A percentile compares a stretch with the other conserved stretches of the same genome.
Conservation (phyloP, 345 rosid species). For the Brassica cretica region DNA sequence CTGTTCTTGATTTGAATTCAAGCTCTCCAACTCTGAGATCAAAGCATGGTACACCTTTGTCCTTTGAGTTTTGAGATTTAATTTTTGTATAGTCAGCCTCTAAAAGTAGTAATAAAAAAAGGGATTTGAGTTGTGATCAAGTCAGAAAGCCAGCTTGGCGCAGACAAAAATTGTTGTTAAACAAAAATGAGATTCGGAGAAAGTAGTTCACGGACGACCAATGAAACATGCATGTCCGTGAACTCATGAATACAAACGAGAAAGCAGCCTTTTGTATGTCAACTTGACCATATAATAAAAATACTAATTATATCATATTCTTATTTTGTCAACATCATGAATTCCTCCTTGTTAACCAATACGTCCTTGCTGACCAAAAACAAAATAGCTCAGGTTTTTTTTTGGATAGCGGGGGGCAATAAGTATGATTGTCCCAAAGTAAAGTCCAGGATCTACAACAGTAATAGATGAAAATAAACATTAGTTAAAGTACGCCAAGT, state of each 20-base stretch:
- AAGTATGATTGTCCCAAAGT: slow-evolving; percentile 1
- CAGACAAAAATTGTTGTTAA: slow-evolving; percentile 20
- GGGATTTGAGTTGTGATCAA: not conserved
- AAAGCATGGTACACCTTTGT: not conserved
- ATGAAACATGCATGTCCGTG: slow-evolving; percentile 35
- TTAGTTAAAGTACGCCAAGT: not conserved
- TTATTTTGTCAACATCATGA: slow-evolving; percentile 29
- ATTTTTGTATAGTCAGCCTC: not conserved
- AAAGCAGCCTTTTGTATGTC: slow-evolving; percentile 14
- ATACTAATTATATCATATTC: not conserved
- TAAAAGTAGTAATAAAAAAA: not conserved
- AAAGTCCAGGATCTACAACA: not conserved
- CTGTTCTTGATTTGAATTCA: not conserved
- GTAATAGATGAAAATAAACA: not conserved
- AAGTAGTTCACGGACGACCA: slow-evolving; percentile 35
- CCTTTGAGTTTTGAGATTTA: not conserved
- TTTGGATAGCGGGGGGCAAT: not conserved
- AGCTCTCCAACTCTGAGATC: not conserved
- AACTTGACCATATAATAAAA: slow-evolving; percentile 12
- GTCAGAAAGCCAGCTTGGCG: slow-evolving; percentile 28
- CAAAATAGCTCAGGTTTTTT: not conserved
- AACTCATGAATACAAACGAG: slow-evolving; percentile 27
- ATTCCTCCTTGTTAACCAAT: slow-evolving; percentile 4
- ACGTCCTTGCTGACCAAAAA: not conserved
- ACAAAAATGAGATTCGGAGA: slow-evolving; percentile 24